Evolutionary conservation across 352 stramenopile genomes (phyloP).

Genomic region (Globisporangium cederbergense): DNA sequence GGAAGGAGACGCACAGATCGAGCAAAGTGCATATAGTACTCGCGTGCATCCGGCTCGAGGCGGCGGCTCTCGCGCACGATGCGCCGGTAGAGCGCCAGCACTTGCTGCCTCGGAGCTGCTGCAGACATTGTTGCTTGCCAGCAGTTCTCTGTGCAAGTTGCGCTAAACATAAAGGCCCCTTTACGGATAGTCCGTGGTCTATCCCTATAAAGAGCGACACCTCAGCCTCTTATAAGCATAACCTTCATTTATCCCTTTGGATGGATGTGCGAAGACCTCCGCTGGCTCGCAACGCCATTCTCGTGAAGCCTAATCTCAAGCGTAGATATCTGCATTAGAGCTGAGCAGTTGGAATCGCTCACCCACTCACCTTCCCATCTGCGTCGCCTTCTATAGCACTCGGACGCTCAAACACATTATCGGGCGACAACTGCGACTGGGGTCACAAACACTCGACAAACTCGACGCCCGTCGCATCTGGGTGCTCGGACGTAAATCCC

Average conservation of each 20-base stretch:
- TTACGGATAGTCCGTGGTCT: no score
- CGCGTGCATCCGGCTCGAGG: conserved; percentile 33
- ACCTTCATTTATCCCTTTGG: no score
- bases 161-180: no score
- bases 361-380: background rate
- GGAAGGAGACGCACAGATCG: conserved; percentile 24
- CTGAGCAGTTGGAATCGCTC: background rate
- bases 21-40: conserved; percentile 46
- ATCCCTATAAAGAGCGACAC: no score
- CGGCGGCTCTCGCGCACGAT: conserved; percentile 40
- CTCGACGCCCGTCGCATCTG: conserved; percentile 35
- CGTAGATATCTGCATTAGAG: no score
- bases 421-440: conserved; percentile 11
- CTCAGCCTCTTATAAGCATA: no score
- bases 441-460: conserved; percentile 61
- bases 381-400: background rate
- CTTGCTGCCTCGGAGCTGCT: background rate
- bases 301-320: no score
- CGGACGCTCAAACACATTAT: background rate
- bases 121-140: no score
- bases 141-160: no score
- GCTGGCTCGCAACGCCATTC: no score
- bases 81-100: conserved; percentile 36
- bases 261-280: no score
- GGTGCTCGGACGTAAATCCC: background rate